Conservation (phyloP, 2,329 filamentous ascomycete genomes). For the Paraphaeosphaeria sporulosa region DNA sequence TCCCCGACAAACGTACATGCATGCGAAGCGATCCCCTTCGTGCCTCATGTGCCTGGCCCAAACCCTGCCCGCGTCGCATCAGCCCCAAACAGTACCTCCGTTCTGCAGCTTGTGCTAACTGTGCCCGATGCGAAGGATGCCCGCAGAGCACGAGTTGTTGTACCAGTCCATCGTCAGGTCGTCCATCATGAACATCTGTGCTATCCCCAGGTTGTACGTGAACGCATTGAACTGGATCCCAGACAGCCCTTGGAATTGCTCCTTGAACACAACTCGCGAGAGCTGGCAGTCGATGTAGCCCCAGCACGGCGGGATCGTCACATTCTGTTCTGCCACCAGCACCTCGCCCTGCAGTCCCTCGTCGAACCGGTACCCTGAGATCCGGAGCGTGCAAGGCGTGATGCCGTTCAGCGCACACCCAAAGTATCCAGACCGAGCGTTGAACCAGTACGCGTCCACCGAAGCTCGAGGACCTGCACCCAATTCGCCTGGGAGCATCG, state of each 20-base stretch:
- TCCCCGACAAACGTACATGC: background rate
- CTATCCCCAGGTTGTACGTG: slow-evolving; percentile 47
- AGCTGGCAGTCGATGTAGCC: slow-evolving; percentile 53
- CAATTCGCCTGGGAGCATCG: slow-evolving; percentile 55
- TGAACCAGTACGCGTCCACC: slow-evolving; percentile 59
- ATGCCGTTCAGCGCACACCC: slow-evolving; percentile 56
- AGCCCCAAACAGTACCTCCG: slow-evolving; percentile 8
- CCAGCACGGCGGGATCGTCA: slow-evolving; percentile 53
- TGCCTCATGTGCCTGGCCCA: slow-evolving; percentile 6
- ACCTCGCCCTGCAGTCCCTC: slow-evolving; percentile 44
- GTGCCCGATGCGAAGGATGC: slow-evolving; percentile 43
- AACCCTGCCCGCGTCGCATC: slow-evolving; percentile 1
- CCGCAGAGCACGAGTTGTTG: slow-evolving; percentile 59
- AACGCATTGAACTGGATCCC: slow-evolving; percentile 59
- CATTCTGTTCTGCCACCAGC: slow-evolving; percentile 46
- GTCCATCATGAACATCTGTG: slow-evolving; percentile 58
- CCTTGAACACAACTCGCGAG: slow-evolving; percentile 52
- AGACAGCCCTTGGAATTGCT: slow-evolving; percentile 50
- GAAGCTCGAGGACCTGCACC: slow-evolving; percentile 54
- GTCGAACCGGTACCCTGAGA: slow-evolving; percentile 57
- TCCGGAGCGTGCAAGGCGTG: slow-evolving; percentile 52
- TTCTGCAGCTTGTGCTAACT: slow-evolving; percentile 26
- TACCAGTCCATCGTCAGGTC: slow-evolving; percentile 58
- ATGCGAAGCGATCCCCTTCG: background rate
- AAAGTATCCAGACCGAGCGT: slow-evolving; percentile 56